phyloP scores from a whole-genome alignment of 2,329 filamentous ascomycete species.

The Beauveria australis region DNA sequence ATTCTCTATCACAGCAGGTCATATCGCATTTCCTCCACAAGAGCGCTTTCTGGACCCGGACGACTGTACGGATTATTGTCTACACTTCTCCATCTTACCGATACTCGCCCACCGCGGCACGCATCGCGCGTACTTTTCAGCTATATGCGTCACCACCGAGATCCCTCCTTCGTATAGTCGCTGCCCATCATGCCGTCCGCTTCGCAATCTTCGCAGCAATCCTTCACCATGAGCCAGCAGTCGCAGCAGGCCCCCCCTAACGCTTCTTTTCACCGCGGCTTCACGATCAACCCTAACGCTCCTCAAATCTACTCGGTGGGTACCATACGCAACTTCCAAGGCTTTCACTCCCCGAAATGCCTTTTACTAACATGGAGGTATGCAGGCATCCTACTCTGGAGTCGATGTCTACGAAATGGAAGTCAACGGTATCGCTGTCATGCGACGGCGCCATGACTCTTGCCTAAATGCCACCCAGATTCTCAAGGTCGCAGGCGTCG shows the following conservation, averaged over 20 bases:
- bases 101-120: not conserved
- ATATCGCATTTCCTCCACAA: not conserved
- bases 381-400: conserved; percentile 79
- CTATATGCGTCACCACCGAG: not conserved
- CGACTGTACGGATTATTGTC: not conserved
- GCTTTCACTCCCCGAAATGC: not conserved
- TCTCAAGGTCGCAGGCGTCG: conserved; percentile 91
- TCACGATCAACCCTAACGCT: conserved; percentile 29
- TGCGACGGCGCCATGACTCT: conserved; percentile 89
- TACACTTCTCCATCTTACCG: not conserved
- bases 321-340: not conserved
- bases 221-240: conserved; percentile 49
- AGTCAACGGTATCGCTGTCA: conserved; percentile 84
- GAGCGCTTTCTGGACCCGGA: not conserved
- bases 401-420: conserved; percentile 99
- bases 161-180: not conserved
- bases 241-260: conserved; percentile 32
- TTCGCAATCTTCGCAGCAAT: conserved; percentile 47
- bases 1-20: not conserved
- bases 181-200: conserved; percentile 27
- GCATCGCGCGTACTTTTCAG: not conserved
- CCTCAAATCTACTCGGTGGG: conserved; percentile 57
- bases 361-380: conserved; percentile 2
- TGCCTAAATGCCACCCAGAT: conserved; percentile 99
- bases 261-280: conserved; percentile 29